Evolutionary conservation across 1,284 basidiomycete genomes (phyloP).

Genomic region (Cutaneotrichosporon dermatis): DNA sequence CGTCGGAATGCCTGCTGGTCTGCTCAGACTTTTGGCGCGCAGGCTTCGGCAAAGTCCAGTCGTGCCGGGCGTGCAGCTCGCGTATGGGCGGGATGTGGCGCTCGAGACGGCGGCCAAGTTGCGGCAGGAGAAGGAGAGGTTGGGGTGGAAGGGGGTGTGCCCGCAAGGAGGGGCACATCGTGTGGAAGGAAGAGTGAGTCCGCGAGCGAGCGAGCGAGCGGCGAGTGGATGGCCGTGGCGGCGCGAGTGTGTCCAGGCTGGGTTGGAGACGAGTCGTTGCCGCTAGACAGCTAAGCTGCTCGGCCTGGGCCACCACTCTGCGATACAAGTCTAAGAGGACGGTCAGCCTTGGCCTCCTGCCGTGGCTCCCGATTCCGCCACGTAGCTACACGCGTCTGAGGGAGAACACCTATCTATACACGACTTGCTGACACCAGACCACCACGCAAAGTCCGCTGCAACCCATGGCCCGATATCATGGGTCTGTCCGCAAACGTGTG

Average conservation of each 20-base stretch:
- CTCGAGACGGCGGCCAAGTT: slow-evolving; percentile 30
- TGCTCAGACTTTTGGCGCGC: slow-evolving; percentile 46
- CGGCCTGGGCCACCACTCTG: too few species aligned
- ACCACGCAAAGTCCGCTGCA: slow-evolving; percentile 44
- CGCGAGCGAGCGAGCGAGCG: background rate
- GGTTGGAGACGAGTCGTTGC: too few species aligned
- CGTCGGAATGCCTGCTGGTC: slow-evolving; percentile 44
- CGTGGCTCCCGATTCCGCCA: too few species aligned
- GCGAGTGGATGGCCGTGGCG: background rate
- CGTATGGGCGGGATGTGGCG: slow-evolving; percentile 43
- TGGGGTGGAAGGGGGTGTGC: slow-evolving; percentile 45
- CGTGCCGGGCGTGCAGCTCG: slow-evolving; percentile 47
- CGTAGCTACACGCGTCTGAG: too few species aligned
- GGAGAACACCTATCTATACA: too few species aligned
- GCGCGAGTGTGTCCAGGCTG: too few species aligned
- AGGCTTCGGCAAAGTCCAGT: slow-evolving; percentile 43
- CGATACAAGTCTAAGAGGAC: too few species aligned
- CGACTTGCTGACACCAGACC: slow-evolving; percentile 31
- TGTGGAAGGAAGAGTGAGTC: slow-evolving; percentile 31
- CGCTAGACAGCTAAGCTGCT: too few species aligned
- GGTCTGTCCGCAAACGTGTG: slow-evolving; percentile 48
- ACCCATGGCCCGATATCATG: slow-evolving; percentile 49
- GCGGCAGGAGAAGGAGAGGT: slow-evolving; percentile 17
- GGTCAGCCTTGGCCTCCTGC: too few species aligned
- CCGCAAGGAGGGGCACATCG: slow-evolving; percentile 21